These are phyloP conservation scores for Solanum aculeatissimum DNA, from an alignment of 305 asterid genomes.

Conservation along the genomic window DNA sequence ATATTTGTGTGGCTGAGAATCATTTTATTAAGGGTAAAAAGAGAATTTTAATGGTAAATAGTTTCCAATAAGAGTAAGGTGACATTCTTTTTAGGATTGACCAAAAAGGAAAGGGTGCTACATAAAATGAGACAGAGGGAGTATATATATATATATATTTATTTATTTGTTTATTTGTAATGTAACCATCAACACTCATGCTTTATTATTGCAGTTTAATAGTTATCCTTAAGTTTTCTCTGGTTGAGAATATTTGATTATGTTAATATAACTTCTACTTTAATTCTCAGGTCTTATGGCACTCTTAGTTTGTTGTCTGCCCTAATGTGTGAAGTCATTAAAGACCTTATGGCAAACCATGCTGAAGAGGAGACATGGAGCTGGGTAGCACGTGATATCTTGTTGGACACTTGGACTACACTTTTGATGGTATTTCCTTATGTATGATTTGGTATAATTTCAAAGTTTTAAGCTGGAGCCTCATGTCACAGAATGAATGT, in stretches of 20 bases:
- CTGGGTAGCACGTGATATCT: conserved; percentile 96
- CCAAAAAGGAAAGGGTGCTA: no score
- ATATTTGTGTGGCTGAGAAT: no score
- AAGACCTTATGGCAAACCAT: conserved; percentile 52
- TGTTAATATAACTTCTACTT: background rate
- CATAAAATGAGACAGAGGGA: no score
- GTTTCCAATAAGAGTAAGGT: no score
- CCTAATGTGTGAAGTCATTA: conserved; percentile 75
- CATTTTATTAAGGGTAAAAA: no score
- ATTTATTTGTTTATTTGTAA: conserved; percentile 8
- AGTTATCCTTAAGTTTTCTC: background rate
- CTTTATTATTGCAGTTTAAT: background rate
- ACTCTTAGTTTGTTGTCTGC: conserved; percentile 60
- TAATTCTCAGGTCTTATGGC: conserved; percentile 72
- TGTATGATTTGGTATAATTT: background rate
- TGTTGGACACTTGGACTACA: conserved; percentile 87
- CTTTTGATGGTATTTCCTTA: conserved; percentile 55
- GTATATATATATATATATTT: no score
- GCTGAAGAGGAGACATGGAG: conserved; percentile 94
- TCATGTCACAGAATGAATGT: no score
- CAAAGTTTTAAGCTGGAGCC: no score
- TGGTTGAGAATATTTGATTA: background rate
- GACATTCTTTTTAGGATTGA: no score
- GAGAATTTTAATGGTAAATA: no score
- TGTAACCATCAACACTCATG: background rate